Base-by-base conservation (phyloP, 495 filamentous ascomycete species). In the Neurospora pannonica region DNA sequence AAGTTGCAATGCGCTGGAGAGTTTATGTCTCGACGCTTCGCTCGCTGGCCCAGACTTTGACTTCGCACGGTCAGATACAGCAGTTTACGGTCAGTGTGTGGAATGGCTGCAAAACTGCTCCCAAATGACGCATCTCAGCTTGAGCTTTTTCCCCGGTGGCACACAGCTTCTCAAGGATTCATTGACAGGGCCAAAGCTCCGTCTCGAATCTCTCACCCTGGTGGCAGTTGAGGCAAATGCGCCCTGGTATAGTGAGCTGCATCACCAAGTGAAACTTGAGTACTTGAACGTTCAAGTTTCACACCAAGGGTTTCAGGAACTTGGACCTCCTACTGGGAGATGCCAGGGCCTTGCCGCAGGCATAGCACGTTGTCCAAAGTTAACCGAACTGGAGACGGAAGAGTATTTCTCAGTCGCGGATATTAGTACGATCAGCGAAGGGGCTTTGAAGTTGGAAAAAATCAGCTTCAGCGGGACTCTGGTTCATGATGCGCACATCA, bases 21-120 rank as follows among this genome's bases (percentile, higher is more conserved):
- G 87, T 72, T 81, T 80, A 34, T 72, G 73, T 24, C 9, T 15
- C 34, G 46, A 79, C 21, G 79, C 78, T 43, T 74, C 71, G 19
- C 78, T 79, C 67, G 78, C 48, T 79, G 38, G 48, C 38, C 3
- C 34, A 77, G 1, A 74, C 73, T 38, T 28, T 72, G 11, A 38
- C 15, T 11, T 48, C 9, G 21, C 9, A 28, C 13, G 69, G 38
- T 19, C 54, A 36, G 8, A 36, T 10, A 17, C 73, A 70, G 15
- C n/a, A 85, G 42, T 79, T 88, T 89, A 70, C 76, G 85, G 2
- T 84, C 88, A 54, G 83, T 89, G 38, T 38, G 80, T 88, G 19
- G 77, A 79, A 1, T 91, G 89, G 88, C 81, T 91, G 19, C 77
- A 84, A 38, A 82, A 83, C 9, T 94, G 92, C 79, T 83, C 84